These are phyloP conservation scores for Solanum hybrid DNA, from an alignment of 305 asterid genomes.

Conservation along the genomic window DNA sequence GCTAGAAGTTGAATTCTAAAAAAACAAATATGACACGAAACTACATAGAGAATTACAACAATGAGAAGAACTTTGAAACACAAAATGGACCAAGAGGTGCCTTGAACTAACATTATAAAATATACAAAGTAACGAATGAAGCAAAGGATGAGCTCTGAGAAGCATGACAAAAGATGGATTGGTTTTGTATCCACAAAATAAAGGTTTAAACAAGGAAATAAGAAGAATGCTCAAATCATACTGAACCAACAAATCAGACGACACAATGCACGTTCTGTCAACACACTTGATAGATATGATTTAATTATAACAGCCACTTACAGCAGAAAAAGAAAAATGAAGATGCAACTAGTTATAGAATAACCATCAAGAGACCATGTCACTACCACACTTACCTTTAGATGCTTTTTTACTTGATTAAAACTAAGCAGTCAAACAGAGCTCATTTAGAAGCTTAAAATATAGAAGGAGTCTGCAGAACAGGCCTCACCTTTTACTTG, in stretches of 20 bases:
- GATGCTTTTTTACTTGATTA: not conserved
- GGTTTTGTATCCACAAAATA: not conserved
- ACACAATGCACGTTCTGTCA: not conserved
- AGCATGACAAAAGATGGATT: not conserved
- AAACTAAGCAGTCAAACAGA: not conserved
- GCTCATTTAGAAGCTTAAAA: not conserved
- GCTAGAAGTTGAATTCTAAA: not conserved
- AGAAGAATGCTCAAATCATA: not conserved
- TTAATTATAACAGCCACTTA: not conserved
- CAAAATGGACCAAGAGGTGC: not conserved
- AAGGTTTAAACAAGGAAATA: not conserved
- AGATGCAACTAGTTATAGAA: not conserved
- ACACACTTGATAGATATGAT: not conserved
- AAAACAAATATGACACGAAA: not conserved
- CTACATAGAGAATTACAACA: not conserved
- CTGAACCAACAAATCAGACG: not conserved
- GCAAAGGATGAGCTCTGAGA: not conserved
- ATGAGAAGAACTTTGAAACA: not conserved
- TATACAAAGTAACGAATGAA: not conserved
- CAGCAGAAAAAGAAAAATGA: not conserved
- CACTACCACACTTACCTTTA: not conserved
- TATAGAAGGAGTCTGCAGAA: not conserved
- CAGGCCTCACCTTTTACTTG: slow-evolving; percentile 61
- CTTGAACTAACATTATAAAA: not conserved
- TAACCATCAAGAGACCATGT: not conserved